Conservation (phyloP, 208 protist species). For the Wallacemonas sp. region DNA sequence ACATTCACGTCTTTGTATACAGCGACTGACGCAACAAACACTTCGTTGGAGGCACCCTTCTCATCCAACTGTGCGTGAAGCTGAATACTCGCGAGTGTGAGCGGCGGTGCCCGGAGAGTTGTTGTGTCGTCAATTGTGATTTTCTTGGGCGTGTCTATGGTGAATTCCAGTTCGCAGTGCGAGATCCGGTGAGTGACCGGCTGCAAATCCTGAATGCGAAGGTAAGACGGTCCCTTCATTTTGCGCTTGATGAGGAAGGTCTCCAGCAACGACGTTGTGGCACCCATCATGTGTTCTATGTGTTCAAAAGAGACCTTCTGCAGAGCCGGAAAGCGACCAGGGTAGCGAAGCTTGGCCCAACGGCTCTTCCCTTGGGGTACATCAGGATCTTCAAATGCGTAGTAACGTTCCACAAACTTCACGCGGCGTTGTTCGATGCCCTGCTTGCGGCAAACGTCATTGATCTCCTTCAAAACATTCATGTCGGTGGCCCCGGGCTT, state of each 20-base stretch:
- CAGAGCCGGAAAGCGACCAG: slow-evolving; percentile 65
- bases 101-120: slow-evolving; percentile 64
- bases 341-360: slow-evolving; percentile 92
- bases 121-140: slow-evolving; percentile 54
- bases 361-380: slow-evolving; percentile 76
- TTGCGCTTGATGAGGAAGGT: slow-evolving; percentile 92
- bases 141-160: slow-evolving; percentile 67
- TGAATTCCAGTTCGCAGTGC: slow-evolving; percentile 86
- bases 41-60: slow-evolving; percentile 82
- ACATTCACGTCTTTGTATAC: slow-evolving; percentile 79
- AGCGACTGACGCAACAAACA: slow-evolving; percentile 84
- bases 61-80: slow-evolving; percentile 88
- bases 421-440: slow-evolving; percentile 76
- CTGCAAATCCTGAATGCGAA: slow-evolving; percentile 57
- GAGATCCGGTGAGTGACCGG: slow-evolving; percentile 51
- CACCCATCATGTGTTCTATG: slow-evolving; percentile 86
- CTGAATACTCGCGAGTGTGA: slow-evolving; percentile 88
- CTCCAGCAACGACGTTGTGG: slow-evolving; percentile 85
- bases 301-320: slow-evolving; percentile 49
- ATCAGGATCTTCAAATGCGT: slow-evolving; percentile 88
- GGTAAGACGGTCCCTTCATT: slow-evolving; percentile 94
- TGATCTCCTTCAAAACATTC: slow-evolving; percentile 86
- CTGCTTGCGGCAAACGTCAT: slow-evolving; percentile 59
- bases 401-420: slow-evolving; percentile 92
- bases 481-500: slow-evolving; percentile 47